These are phyloP conservation scores for Cryptococcus sp. DNA, from an alignment of 1,284 basidiomycete genomes.

Conservation along the genomic window DNA sequence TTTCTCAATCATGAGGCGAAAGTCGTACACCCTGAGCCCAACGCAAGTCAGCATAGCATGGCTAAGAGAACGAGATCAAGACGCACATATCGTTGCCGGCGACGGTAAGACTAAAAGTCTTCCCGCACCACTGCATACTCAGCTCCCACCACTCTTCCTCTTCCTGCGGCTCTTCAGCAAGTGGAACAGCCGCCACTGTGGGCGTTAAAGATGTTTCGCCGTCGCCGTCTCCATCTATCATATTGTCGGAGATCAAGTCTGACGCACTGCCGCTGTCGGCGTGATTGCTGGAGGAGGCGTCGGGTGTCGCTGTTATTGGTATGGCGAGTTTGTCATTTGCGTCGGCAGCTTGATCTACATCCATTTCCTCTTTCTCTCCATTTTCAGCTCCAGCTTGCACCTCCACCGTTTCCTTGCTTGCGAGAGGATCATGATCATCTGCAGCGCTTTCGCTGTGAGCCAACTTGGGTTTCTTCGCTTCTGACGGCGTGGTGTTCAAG, in stretches of 20 bases:
- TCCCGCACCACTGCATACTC: slow-evolving; percentile 47
- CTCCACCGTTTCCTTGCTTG: too few species aligned
- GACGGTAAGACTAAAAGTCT: slow-evolving; percentile 38
- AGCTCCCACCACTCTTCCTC: slow-evolving; percentile 39
- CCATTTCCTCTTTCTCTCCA: too few species aligned
- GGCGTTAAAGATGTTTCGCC: slow-evolving; percentile 6
- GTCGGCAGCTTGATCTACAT: too few species aligned
- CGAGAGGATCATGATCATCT: too few species aligned
- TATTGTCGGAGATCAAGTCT: too few species aligned
- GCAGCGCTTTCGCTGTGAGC: too few species aligned
- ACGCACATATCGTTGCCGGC: slow-evolving; percentile 46
- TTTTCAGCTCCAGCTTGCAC: too few species aligned
- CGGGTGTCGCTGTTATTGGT: too few species aligned
- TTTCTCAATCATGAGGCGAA: slow-evolving; percentile 58
- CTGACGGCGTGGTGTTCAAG: slow-evolving; percentile 20
- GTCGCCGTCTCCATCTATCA: neutral
- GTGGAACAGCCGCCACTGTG: slow-evolving; percentile 22
- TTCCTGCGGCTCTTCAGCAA: slow-evolving; percentile 20
- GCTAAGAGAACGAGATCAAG: neutral
- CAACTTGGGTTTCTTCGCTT: slow-evolving; percentile 26
- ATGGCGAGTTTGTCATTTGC: too few species aligned
- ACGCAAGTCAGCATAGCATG: slow-evolving; percentile 3
- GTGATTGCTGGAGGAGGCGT: neutral
- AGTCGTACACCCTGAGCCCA: slow-evolving; percentile 45
- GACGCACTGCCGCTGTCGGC: neutral